Conservation (phyloP, 148 eudicot species). For the Rheum nobile region DNA sequence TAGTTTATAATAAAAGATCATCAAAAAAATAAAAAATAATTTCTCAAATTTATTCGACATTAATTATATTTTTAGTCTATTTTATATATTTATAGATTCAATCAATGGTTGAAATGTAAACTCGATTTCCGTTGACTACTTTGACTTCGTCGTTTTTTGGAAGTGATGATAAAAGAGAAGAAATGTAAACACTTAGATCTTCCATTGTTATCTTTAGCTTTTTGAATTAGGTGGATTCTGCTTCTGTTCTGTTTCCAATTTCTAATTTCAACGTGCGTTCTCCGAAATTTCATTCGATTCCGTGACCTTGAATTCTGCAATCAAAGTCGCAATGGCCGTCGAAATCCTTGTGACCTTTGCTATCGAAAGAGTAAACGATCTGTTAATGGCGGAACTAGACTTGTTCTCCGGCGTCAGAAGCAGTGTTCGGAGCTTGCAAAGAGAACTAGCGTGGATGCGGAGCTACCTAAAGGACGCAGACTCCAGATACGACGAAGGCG, state of each 20-base stretch:
- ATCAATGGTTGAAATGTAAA: neutral
- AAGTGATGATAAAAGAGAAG: neutral
- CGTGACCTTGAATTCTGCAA: neutral
- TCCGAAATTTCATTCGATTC: neutral
- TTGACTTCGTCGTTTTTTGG: neutral
- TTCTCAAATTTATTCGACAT: too few relatives aligned
- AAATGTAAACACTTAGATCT: neutral
- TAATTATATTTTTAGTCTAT: too few relatives aligned
- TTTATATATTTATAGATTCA: too few relatives aligned
- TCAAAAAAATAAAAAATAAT: too few relatives aligned
- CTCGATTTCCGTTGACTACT: neutral
- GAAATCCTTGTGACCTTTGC: neutral
- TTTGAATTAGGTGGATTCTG: neutral
- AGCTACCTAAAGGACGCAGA: conserved; percentile 8
- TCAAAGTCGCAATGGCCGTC: neutral
- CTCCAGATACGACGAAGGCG: conserved; percentile 1
- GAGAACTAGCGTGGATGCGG: conserved; percentile 8
- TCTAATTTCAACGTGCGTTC: neutral
- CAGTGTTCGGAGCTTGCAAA: conserved; percentile 4
- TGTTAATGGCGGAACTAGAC: neutral
- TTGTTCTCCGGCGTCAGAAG: neutral
- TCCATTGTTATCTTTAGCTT: neutral
- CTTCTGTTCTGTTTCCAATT: neutral
- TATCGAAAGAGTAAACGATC: neutral
- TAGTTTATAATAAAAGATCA: too few relatives aligned